These are phyloP conservation scores for Aspergillus calidoustus DNA, from an alignment of 2,329 filamentous ascomycete species.

Conservation along the genomic window DNA sequence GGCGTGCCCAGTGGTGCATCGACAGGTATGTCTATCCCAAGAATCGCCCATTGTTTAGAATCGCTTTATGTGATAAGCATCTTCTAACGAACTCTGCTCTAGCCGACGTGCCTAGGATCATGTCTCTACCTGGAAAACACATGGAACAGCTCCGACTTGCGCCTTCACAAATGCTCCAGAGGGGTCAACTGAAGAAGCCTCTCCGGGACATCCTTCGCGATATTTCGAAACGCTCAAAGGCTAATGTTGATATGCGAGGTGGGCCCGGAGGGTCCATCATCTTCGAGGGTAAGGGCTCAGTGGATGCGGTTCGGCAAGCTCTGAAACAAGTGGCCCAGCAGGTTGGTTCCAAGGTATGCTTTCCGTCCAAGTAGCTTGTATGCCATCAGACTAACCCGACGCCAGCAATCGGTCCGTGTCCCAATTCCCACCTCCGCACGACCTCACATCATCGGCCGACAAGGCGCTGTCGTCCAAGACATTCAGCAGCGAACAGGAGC, in stretches of 20 bases:
- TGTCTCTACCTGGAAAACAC: constrained; percentile 82
- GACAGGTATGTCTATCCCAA: constrained; percentile 47
- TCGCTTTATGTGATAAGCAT: not conserved
- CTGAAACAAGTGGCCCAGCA: constrained; percentile 87
- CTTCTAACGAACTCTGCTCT: constrained; percentile 33
- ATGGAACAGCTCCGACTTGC: constrained; percentile 76
- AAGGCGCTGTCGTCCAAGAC: constrained; percentile 85
- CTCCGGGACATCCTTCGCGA: constrained; percentile 85
- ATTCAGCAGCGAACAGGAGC: constrained; percentile 90
- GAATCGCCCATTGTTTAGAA: too few species aligned
- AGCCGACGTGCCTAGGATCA: constrained; percentile 56
- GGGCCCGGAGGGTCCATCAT: constrained; percentile 73
- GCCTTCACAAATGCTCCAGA: constrained; percentile 75
- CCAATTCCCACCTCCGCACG: constrained; percentile 82
- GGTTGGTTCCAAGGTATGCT: constrained; percentile 78
- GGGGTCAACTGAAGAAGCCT: constrained; percentile 79
- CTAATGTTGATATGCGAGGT: constrained; percentile 76
- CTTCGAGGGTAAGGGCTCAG: constrained; percentile 84
- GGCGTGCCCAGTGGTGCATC: constrained; percentile 60
- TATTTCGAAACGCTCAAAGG: constrained; percentile 89
- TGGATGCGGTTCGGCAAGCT: constrained; percentile 82
- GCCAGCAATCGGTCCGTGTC: constrained; percentile 70
- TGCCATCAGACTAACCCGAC: constrained; percentile 8
- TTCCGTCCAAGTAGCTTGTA: not conserved
- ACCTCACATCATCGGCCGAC: constrained; percentile 89